phyloP scores from a whole-genome alignment of 176 grass and related monocot genomes.

The Ananas comosus region DNA sequence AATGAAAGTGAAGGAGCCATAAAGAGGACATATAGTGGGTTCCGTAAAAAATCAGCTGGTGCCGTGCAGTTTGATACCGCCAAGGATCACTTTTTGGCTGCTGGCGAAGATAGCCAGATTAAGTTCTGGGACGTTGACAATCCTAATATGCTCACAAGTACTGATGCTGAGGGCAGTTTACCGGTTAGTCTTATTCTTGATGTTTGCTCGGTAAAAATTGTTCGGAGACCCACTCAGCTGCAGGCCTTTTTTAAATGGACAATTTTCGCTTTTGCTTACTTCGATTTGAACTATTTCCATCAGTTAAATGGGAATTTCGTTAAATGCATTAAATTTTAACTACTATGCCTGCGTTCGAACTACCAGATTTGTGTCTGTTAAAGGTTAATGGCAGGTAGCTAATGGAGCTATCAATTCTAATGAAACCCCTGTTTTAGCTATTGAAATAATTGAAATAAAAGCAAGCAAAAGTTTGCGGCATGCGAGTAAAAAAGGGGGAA shows the following conservation, averaged over 20 bases:
- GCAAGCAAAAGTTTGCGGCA: too few species aligned
- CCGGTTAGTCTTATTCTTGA: slow-evolving; percentile 42
- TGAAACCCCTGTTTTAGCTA: too few species aligned
- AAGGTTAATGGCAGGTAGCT: too few species aligned
- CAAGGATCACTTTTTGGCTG: slow-evolving; percentile 92
- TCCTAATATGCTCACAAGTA: slow-evolving; percentile 63
- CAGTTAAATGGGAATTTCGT: not conserved
- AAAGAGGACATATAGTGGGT: slow-evolving; percentile 78
- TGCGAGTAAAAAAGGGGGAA: too few species aligned
- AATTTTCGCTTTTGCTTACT: not conserved
- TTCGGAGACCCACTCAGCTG: too few species aligned
- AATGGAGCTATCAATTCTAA: too few species aligned
- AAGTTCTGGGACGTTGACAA: slow-evolving; percentile 96
- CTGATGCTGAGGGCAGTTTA: slow-evolving; percentile 70
- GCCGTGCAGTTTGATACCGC: slow-evolving; percentile 93
- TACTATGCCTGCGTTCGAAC: too few species aligned
- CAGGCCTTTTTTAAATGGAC: too few species aligned
- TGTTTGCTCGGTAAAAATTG: too few species aligned
- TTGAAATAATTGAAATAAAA: too few species aligned
- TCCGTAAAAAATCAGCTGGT: slow-evolving; percentile 59
- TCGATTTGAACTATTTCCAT: not conserved
- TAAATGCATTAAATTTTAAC: too few species aligned
- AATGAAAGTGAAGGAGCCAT: slow-evolving; percentile 99
- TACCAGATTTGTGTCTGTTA: too few species aligned
- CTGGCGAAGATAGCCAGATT: slow-evolving; percentile 90